These are phyloP conservation scores for Cephalotrichum gorgonifer DNA, from an alignment of 2,329 filamentous ascomycete genomes.

Conservation along the genomic window DNA sequence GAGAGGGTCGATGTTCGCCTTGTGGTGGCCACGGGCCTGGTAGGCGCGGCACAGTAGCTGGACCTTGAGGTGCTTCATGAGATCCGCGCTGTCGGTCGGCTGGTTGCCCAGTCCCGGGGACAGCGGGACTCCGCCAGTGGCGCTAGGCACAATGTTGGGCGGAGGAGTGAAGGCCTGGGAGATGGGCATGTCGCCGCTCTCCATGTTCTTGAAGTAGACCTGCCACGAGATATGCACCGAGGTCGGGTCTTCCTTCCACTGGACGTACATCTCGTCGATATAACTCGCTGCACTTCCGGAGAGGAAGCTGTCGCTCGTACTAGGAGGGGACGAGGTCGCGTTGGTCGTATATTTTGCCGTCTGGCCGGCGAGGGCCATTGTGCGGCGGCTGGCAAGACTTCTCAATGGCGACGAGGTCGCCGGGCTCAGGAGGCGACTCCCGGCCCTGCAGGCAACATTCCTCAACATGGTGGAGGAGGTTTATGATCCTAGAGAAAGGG, in stretches of 20 bases:
- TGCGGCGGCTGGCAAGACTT: conserved; percentile 34
- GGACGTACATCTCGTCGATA: conserved; percentile 98
- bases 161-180: conserved; percentile 95
- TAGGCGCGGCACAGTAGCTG: conserved; percentile 95
- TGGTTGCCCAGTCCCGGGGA: conserved; percentile 55
- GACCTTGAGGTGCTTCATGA: conserved; percentile 90
- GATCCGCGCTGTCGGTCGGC: conserved; percentile 62
- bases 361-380: conserved; percentile 38
- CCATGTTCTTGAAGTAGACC: conserved; percentile 99
- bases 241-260: conserved; percentile 87
- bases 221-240: conserved; percentile 98
- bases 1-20: conserved; percentile 92
- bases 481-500: neutral
- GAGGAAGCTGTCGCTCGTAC: conserved; percentile 92
- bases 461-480: conserved; percentile 56
- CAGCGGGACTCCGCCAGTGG: conserved; percentile 67
- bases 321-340: conserved; percentile 45
- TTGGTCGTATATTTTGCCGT: conserved; percentile 36
- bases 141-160: conserved; percentile 77
- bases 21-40: conserved; percentile 96
- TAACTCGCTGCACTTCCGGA: conserved; percentile 97
- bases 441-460: conserved; percentile 54
- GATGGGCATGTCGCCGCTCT: conserved; percentile 94
- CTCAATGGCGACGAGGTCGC: conserved; percentile 32
- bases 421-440: conserved; percentile 49